phyloP scores from a whole-genome alignment of 2,329 filamentous ascomycete genomes.

The Talaromyces atroroseus region DNA sequence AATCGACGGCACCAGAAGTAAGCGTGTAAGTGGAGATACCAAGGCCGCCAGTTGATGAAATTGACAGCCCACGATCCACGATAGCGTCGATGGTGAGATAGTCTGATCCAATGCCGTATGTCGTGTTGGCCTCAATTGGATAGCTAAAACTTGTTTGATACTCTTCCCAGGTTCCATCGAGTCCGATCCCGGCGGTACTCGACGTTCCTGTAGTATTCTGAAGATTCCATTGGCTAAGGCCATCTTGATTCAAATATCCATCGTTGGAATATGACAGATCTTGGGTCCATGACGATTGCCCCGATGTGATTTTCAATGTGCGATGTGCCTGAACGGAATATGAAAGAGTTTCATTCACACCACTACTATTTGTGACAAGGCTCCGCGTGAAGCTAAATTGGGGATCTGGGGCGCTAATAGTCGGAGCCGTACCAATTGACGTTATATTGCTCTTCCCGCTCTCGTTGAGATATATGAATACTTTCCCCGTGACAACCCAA shows the following conservation, averaged over 20 bases:
- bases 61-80: slow-evolving; percentile 47
- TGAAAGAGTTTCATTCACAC: slow-evolving; percentile 54
- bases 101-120: slow-evolving; percentile 43
- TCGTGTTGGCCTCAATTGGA: slow-evolving; percentile 55
- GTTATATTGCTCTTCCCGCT: slow-evolving; percentile 15
- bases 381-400: slow-evolving; percentile 43
- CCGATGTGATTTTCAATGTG: slow-evolving; percentile 49
- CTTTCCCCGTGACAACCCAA: slow-evolving; percentile 73
- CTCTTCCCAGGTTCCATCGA: slow-evolving; percentile 26
- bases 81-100: slow-evolving; percentile 45
- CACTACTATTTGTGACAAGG: slow-evolving; percentile 34
- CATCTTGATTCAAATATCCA: slow-evolving; percentile 51
- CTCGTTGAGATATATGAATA: slow-evolving; percentile 69
- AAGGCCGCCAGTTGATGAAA: slow-evolving; percentile 35
- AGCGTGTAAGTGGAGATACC: slow-evolving; percentile 59
- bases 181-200: slow-evolving; percentile 27
- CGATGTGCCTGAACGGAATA: slow-evolving; percentile 57
- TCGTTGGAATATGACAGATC: slow-evolving; percentile 51
- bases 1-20: slow-evolving; percentile 22
- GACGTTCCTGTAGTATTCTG: slow-evolving; percentile 47
- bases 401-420: slow-evolving; percentile 36
- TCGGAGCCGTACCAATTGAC: slow-evolving; percentile 18
- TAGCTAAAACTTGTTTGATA: slow-evolving; percentile 48
- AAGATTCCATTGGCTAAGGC: slow-evolving; percentile 49
- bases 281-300: slow-evolving; percentile 53